Base-by-base conservation (phyloP, 805 yeast genomes). In the Pichia membranifaciens region DNA sequence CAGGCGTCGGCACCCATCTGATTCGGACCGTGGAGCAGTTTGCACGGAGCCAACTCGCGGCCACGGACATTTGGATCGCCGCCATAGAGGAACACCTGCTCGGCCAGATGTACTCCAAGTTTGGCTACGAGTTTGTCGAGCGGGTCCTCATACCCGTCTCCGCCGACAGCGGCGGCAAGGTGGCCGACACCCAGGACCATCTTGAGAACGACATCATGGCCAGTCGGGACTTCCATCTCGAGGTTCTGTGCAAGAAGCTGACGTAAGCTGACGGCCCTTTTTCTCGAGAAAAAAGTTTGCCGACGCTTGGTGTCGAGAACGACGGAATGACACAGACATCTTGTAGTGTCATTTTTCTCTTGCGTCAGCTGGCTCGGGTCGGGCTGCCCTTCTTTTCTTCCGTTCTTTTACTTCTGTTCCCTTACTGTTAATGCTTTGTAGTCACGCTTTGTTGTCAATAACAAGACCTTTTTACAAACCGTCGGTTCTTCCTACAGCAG, bases 11-110 rank as follows among this genome's bases (percentile, higher is more conserved):
- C 1, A 45, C 47, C 4, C 45, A 66, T 12, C 50, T 62, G 52
- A 40, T 60, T 42, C 41, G 45, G 5, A 52, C 51, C 34, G 41
- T 53, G 9, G 60, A 57, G 31, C 20, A 38, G 5, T 52, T 52
- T 47, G 48, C 52, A 2, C 38, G 32, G 9, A n/a, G 33, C 3
- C 9, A 48, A 13, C 31, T 55, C 17, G 32, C 53, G 1, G 57
- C 57, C 10, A 35, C 50, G 0, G 58, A 51, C 12, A 44, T 72
- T 17, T 53, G 64, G 49, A 75, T 75, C 1, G 67, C 66, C 28
- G 78, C 72, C 20, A 72, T 80, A 21, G 65, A 64, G 13, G 78
- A 76, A 47, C 86, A 80, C 59, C 54, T 69, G 5, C 59, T 80
- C 41, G 73, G 66, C 2, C 65, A 59, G 2, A 78, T 71, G 58